phyloP scores from a whole-genome alignment of 192 early-diverging fungal genomes.

The Backusella parvicylindrica region DNA sequence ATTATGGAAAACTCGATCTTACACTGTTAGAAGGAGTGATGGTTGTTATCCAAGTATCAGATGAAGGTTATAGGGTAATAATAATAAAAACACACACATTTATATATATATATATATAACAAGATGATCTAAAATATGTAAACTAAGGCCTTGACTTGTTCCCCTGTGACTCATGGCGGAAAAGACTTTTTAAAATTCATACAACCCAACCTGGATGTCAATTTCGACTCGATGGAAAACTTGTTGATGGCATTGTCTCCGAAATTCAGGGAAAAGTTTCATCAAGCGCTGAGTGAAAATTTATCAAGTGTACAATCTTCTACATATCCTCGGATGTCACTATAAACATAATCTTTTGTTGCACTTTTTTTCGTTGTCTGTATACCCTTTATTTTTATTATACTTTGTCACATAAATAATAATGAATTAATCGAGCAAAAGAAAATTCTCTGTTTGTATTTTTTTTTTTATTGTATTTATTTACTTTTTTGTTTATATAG shows the following conservation, averaged over 20 bases:
- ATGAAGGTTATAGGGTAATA: constrained; percentile 21
- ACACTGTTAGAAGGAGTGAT: constrained; percentile 19
- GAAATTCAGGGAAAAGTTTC: constrained; percentile 32
- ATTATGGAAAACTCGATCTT: constrained; percentile 11
- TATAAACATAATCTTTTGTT: too few relatives aligned
- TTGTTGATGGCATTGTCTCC: constrained; percentile 31
- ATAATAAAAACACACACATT: not conserved
- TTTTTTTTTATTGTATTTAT: not conserved
- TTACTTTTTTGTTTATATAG: not conserved
- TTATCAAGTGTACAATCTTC: constrained; percentile 8
- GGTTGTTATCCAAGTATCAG: constrained; percentile 17
- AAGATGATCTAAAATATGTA: too few relatives aligned
- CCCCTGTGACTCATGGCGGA: not conserved
- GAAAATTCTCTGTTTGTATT: not conserved
- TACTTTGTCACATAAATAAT: not conserved
- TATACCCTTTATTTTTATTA: not conserved
- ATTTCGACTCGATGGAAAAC: constrained; percentile 41
- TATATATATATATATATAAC: not conserved
- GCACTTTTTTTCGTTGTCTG: too few relatives aligned
- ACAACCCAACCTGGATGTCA: constrained; percentile 5
- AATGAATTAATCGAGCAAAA: not conserved
- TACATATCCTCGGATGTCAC: not conserved
- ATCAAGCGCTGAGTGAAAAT: constrained; percentile 31
- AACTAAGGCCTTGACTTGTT: not conserved
- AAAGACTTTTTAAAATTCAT: not conserved